These are phyloP conservation scores for Syzygium malaccense DNA, from an alignment of 441 rosid species.

Conservation along the genomic window DNA sequence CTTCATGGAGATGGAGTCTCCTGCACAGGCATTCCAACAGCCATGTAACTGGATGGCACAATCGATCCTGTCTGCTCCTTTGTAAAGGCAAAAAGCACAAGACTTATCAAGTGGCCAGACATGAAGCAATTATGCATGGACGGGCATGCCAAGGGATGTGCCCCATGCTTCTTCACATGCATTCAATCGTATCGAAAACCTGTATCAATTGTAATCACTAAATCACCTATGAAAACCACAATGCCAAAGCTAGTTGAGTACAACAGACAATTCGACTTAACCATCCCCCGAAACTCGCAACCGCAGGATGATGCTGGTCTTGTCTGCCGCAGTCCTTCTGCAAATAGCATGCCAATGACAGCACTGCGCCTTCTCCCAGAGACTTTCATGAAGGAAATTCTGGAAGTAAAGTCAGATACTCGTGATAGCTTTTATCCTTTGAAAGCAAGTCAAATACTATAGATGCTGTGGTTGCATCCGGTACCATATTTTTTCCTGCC, in stretches of 20 bases:
- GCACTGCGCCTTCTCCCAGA: not conserved
- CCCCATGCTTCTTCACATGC: not conserved
- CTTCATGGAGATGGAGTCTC: not conserved
- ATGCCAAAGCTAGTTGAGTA: not conserved
- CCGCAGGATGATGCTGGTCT: not conserved
- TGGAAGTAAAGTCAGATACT: constrained; percentile 19
- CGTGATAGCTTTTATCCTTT: constrained; percentile 9
- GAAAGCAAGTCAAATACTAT: constrained; percentile 18
- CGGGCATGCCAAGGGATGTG: accelerated
- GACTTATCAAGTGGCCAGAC: not conserved
- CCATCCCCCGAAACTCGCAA: not conserved
- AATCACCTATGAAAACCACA: not conserved
- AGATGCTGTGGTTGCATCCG: constrained; percentile 8
- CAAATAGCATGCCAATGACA: not conserved
- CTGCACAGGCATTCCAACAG: not conserved
- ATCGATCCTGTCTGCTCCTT: not conserved
- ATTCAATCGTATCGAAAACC: not conserved
- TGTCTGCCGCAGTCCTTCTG: not conserved
- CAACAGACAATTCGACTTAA: not conserved
- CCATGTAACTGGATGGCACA: not conserved
- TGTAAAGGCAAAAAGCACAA: not conserved
- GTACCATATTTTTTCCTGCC: constrained; percentile 17
- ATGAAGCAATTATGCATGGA: not conserved
- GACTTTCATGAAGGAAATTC: constrained; percentile 9
- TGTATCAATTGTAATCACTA: not conserved